A percentile compares a stretch with the other conserved stretches of the same genome.
These are phyloP conservation scores for Elsinoe necatrix DNA, from an alignment of 2,329 filamentous ascomycete species.

Conservation along the genomic window DNA sequence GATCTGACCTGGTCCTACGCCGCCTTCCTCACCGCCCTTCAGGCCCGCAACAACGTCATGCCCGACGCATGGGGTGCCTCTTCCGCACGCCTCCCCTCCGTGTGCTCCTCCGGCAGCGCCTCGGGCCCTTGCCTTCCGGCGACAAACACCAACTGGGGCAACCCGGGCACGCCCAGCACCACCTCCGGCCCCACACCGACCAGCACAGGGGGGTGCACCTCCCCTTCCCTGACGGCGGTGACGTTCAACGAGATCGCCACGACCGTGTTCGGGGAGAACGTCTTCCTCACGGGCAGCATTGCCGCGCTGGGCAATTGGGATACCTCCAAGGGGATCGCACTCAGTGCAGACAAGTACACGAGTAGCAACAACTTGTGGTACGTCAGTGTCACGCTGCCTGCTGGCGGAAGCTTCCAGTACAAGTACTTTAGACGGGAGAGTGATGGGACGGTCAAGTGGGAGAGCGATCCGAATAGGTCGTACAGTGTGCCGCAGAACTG, in stretches of 20 bases:
- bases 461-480: conserved; percentile 46
- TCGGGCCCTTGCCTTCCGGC: conserved; percentile 25
- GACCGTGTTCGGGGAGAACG: conserved; percentile 53
- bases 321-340: conserved; percentile 41
- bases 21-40: conserved; percentile 56
- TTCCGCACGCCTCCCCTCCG: conserved; percentile 25
- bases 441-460: conserved; percentile 53
- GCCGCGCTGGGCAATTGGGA: conserved; percentile 56
- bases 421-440: conserved; percentile 54
- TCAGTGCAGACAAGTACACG: conserved; percentile 54
- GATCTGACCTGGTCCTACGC: conserved; percentile 70
- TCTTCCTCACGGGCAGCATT: conserved; percentile 57
- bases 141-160: conserved; percentile 26
- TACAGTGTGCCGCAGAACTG: conserved; percentile 36
- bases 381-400: conserved; percentile 45
- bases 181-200: conserved; percentile 21
- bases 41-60: conserved; percentile 47
- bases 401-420: conserved; percentile 53
- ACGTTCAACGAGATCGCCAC: conserved; percentile 53
- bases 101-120: conserved; percentile 23
- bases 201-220: conserved; percentile 24
- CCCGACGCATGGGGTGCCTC: conserved; percentile 50
- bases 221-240: conserved; percentile 38
- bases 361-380: conserved; percentile 54
- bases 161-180: conserved; percentile 26